phyloP scores from a whole-genome alignment of 495 filamentous ascomycete species.

The Schizothecium vesticola region DNA sequence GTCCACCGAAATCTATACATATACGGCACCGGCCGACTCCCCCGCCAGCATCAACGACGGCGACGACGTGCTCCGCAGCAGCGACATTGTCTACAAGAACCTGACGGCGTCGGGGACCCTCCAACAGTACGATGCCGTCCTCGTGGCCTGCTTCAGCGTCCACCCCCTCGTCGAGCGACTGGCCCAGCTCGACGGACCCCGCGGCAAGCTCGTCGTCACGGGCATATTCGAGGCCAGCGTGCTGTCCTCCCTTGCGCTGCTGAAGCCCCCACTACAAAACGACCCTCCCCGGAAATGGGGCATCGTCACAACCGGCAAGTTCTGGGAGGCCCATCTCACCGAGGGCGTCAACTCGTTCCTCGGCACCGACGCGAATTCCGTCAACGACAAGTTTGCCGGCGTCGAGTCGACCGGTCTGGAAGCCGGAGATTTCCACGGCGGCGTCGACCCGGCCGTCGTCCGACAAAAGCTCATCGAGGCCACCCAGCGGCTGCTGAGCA shows the following conservation, averaged over 20 bases:
- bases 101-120: conserved; percentile 36
- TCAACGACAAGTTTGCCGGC: conserved; percentile 56
- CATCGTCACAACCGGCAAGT: conserved; percentile 81
- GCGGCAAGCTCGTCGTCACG: conserved; percentile 47
- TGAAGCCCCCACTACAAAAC: conserved; percentile 14
- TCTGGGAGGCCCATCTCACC: conserved; percentile 70
- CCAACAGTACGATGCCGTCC: conserved; percentile 61
- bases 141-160: conserved; percentile 84
- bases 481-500: conserved; percentile 55
- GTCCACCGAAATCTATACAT: conserved; percentile 42
- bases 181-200: conserved; percentile 28
- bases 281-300: conserved; percentile 60
- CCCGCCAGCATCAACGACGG: conserved; percentile 63
- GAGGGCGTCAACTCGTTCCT: conserved; percentile 55
- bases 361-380: conserved; percentile 28
- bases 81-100: conserved; percentile 50
- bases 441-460: conserved; percentile 57
- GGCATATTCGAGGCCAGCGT: conserved; percentile 88
- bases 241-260: conserved; percentile 48
- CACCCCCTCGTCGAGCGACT: conserved; percentile 73
- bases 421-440: conserved; percentile 73
- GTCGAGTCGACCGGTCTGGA: conserved; percentile 80
- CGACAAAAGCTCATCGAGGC: conserved; percentile 61
- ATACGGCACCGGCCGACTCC: conserved; percentile 46
- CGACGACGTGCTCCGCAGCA: conserved; percentile 47